Conservation (phyloP, 2,329 filamentous ascomycete genomes). For the Cladosporium austrohemisphaericum region DNA sequence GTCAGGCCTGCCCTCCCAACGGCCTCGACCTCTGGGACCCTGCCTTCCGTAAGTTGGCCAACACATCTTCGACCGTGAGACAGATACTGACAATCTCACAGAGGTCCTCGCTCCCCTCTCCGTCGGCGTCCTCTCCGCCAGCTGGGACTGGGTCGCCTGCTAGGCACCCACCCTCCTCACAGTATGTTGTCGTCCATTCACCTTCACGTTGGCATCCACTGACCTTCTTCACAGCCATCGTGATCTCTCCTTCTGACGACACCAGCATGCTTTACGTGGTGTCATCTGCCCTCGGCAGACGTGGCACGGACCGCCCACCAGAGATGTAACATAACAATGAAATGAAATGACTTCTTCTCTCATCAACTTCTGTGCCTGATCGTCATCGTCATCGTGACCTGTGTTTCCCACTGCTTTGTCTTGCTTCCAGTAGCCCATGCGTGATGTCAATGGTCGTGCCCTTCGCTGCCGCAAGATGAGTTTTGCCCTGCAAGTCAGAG, state of each 20-base stretch:
- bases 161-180: background rate
- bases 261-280: background rate
- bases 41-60: too few relatives aligned
- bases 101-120: background rate
- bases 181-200: background rate
- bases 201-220: background rate
- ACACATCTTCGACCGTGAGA: too few relatives aligned
- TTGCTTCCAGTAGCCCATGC: too few relatives aligned
- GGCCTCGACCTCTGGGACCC: conserved; percentile 3
- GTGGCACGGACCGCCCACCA: background rate
- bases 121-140: background rate
- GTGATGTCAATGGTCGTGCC: too few relatives aligned
- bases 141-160: conserved; percentile 1
- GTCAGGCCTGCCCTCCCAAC: background rate
- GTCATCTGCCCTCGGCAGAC: background rate
- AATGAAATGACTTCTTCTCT: background rate
- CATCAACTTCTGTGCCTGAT: too few relatives aligned
- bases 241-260: background rate
- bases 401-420: too few relatives aligned
- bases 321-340: background rate
- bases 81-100: too few relatives aligned
- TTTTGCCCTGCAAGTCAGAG: too few relatives aligned
- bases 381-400: too few relatives aligned
- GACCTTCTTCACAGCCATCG: background rate
- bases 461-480: too few relatives aligned